Percentiles rank a stretch among this genome's conserved stretches.
Conservation (phyloP, 495 filamentous ascomycete species). For the Diplogelasinospora grovesii region DNA sequence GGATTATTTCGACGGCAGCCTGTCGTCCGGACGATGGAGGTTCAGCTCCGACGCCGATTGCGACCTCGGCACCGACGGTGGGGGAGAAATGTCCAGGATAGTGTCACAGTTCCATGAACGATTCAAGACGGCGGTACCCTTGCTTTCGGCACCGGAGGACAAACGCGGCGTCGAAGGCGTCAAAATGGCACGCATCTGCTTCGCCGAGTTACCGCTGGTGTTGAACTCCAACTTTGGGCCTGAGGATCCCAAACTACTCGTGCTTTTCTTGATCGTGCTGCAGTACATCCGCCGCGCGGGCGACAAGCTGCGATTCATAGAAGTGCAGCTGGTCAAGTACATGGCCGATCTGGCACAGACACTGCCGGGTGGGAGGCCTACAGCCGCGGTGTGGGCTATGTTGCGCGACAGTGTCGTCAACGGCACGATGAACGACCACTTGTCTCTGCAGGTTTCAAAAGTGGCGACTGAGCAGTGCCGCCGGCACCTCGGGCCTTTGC, state of each 20-base stretch:
- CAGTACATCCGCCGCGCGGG: background rate
- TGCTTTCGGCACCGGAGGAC: constrained; percentile 2
- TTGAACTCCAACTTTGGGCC: background rate
- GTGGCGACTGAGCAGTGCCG: background rate
- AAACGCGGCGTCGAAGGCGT: constrained; percentile 3
- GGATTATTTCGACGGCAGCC: constrained; percentile 5
- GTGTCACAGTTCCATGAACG: constrained; percentile 8
- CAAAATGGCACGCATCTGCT: constrained; percentile 12
- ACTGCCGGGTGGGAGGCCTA: background rate
- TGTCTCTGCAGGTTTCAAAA: background rate
- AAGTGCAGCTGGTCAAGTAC: constrained; percentile 5
- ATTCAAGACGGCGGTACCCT: constrained; percentile 5
- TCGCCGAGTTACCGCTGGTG: constrained; percentile 8
- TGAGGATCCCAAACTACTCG: constrained; percentile 3
- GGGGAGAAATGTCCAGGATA: background rate
- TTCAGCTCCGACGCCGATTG: background rate
- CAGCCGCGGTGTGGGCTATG: background rate
- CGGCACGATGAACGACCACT: constrained; percentile 4
- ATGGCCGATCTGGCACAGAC: constrained; percentile 2
- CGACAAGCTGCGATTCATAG: constrained; percentile 2
- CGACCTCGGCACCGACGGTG: background rate
- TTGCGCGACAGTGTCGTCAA: constrained; percentile 3
- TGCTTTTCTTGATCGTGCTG: constrained; percentile 4
- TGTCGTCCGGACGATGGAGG: constrained; percentile 2
- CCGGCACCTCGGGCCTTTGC: background rate